Base-by-base conservation (phyloP, 306 rosid genomes). In the Prinsepia uniflora region DNA sequence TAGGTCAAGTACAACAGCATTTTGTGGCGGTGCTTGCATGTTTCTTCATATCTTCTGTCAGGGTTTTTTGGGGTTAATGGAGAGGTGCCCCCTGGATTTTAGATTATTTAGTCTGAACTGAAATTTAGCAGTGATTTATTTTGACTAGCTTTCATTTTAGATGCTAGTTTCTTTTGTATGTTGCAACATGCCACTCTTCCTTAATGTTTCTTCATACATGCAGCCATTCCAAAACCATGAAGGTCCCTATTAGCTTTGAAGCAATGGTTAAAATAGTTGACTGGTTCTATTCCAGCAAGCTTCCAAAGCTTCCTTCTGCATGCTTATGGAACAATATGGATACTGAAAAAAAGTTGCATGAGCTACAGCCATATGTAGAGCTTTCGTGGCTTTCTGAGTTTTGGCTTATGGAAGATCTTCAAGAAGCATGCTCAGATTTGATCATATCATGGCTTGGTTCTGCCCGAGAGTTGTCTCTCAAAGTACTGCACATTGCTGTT, bases 321-420 rank as follows among this genome's bases (percentile, higher is more conserved):
- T 93, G 98, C 63, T 45, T 83, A 77, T 93, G 98, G 98, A 78
- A 80, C 78, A 84, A 83, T 68, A 88, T 88, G 97, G 78, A 79
- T 68, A 77, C 76, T 58, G 73, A 84, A 79, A 84, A 81, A 78
- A 93, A 90, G 87, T 76, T 93, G 39, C 54, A 57, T 24, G 79
- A 79, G 84, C 79, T 93, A 54, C 77, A 80, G 66, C 83, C 89
- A 48, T 93, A 88, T 73, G 72, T 88, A 73, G 98, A 93, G 80
- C 93, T 93, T 47, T 86, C 78, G 72, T 87, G 96, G 96, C 90
- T 93, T 63, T 80, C 88, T 53, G 93, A 90, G 67, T 84, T 83
- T 82, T 93, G 96, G 97, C 45, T 85, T 40, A 68, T 84, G 75
- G 87, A 86, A 82, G 80, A 82, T 76, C 57, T 88, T 70, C 78